Evolutionary conservation across 2,329 filamentous ascomycete genomes (phyloP).

Genomic region (Ascochyta pisi): DNA sequence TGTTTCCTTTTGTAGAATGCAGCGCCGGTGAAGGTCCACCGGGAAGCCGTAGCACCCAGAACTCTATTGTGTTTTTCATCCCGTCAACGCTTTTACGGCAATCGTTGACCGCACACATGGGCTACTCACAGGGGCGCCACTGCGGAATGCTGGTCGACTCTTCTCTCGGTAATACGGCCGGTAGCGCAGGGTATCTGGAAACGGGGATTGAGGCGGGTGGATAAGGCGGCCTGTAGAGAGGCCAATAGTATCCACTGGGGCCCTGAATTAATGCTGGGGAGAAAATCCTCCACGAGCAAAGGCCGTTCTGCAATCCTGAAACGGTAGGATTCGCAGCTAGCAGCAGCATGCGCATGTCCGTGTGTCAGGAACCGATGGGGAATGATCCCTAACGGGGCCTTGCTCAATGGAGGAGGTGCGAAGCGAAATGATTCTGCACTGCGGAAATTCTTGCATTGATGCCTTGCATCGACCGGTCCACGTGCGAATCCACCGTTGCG

Average conservation of each 20-base stretch:
- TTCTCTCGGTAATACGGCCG: conserved; percentile 13
- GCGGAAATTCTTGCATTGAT: conserved; percentile 7
- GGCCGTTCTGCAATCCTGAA: conserved; percentile 5
- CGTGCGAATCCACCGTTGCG: conserved; percentile 5
- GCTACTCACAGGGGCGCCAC: not conserved
- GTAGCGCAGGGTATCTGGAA: conserved; percentile 9
- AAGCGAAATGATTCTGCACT: conserved; percentile 7
- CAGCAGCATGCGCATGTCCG: not conserved
- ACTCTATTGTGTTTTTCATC: not conserved
- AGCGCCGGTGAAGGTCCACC: conserved; percentile 15
- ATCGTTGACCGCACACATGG: conserved; percentile 2
- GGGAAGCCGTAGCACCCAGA: conserved; percentile 1
- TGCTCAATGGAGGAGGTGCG: conserved; percentile 15
- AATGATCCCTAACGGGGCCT: not conserved
- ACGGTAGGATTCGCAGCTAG: conserved; percentile 3
- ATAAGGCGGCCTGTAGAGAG: not conserved
- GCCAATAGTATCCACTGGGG: not conserved
- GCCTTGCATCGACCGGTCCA: not conserved
- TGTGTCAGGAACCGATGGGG: conserved; percentile 9
- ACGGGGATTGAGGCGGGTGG: conserved; percentile 1
- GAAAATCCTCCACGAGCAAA: conserved; percentile 16
- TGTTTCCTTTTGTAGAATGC: conserved; percentile 16
- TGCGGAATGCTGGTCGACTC: conserved; percentile 6
- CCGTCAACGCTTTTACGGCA: conserved; percentile 6
- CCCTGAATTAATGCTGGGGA: conserved; percentile 1